Evolutionary conservation across 768 basidiomycete species (phyloP).

Genomic region (Pleurotus citrinopileatus): DNA sequence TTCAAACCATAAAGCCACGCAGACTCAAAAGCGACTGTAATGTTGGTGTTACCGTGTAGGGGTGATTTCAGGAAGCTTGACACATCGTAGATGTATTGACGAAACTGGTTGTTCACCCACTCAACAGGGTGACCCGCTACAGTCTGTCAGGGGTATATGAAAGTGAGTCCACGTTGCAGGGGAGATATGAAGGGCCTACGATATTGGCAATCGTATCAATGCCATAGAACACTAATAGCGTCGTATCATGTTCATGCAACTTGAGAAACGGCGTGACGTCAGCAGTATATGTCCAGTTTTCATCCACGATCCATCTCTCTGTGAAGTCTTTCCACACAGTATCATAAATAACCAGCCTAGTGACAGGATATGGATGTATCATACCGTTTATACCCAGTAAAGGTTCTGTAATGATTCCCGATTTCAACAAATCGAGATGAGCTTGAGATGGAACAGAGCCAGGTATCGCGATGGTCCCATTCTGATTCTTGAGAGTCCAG

Average conservation of each 20-base stretch:
- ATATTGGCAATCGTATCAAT: constrained; percentile 58
- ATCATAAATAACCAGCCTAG: neutral
- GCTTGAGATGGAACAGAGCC: constrained; percentile 50
- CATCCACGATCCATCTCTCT: constrained; percentile 52
- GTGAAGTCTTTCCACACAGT: constrained; percentile 38
- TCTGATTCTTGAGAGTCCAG: constrained; percentile 54
- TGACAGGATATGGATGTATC: neutral
- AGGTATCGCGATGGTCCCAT: constrained; percentile 51
- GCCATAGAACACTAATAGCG: constrained; percentile 52
- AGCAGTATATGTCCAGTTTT: constrained; percentile 60
- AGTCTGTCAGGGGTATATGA: constrained; percentile 29
- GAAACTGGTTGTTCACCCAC: constrained; percentile 59
- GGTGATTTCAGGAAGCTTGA: constrained; percentile 36
- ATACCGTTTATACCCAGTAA: constrained; percentile 53
- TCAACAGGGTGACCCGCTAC: constrained; percentile 48
- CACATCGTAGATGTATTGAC: constrained; percentile 52
- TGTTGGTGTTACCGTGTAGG: constrained; percentile 31
- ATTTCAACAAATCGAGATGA: constrained; percentile 49
- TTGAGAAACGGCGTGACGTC: constrained; percentile 43
- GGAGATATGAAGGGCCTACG: constrained; percentile 25
- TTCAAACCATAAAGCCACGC: constrained; percentile 53
- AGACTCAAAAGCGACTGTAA: constrained; percentile 52
- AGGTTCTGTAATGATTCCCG: constrained; percentile 53
- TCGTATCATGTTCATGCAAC: constrained; percentile 16
- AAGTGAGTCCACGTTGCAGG: neutral